Conservation (phyloP, 2,329 filamentous ascomycete species). For the Beauveria pseudobassiana region DNA sequence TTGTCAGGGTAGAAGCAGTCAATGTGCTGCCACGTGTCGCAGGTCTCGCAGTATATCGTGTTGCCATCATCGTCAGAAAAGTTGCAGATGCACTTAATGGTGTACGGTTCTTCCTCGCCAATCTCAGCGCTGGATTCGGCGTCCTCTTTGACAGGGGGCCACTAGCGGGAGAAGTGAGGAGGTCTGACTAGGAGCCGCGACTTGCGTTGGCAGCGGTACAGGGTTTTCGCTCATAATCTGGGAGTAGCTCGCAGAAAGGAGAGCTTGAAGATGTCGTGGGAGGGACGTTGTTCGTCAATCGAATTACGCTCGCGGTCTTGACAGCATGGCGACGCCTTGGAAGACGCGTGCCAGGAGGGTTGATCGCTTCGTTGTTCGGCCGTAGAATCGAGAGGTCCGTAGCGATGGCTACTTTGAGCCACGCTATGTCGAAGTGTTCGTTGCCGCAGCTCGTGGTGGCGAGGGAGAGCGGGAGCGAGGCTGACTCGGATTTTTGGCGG, state of each 20-base stretch:
- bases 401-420: neutral
- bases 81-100: constrained; percentile 95
- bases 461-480: neutral
- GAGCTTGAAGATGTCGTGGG: constrained; percentile 18
- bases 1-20: constrained; percentile 85
- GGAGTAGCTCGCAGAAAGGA: constrained; percentile 31
- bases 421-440: neutral
- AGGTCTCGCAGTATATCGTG: constrained; percentile 92
- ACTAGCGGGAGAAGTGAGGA: constrained; percentile 28
- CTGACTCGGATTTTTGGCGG: neutral
- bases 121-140: constrained; percentile 41
- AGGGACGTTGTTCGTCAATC: constrained; percentile 30
- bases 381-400: neutral
- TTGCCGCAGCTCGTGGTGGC: neutral
- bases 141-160: constrained; percentile 32
- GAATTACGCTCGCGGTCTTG: constrained; percentile 44
- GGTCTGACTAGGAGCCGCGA: constrained; percentile 48
- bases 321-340: constrained; percentile 51
- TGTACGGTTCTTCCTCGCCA: constrained; percentile 72
- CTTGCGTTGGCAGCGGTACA: constrained; percentile 45
- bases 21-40: constrained; percentile 98
- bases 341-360: constrained; percentile 31
- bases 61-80: constrained; percentile 94
- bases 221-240: constrained; percentile 59
- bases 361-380: constrained; percentile 6